phyloP scores from a whole-genome alignment of 352 stramenopile species.

The Phytophthora gonapodyides region DNA sequence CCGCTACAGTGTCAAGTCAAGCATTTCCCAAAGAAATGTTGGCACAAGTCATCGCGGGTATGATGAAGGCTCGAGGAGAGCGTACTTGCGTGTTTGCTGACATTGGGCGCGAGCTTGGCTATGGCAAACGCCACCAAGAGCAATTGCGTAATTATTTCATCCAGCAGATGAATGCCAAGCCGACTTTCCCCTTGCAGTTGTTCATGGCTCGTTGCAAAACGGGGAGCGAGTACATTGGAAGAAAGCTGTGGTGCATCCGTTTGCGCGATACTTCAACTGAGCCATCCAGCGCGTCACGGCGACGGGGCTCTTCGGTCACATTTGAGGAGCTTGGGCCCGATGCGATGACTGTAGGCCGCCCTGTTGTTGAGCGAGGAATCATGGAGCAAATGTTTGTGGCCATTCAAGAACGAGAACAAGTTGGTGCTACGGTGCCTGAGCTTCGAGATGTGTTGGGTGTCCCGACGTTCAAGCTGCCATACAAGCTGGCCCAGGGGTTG shows the following conservation, averaged over 20 bases:
- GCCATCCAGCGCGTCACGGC: slow-evolving; percentile 5
- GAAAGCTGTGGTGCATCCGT: slow-evolving; percentile 83
- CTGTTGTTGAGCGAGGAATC: slow-evolving; percentile 71
- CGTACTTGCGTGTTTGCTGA: slow-evolving; percentile 84
- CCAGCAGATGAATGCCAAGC: slow-evolving; percentile 64
- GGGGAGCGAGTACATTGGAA: slow-evolving; percentile 52
- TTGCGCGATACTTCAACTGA: slow-evolving; percentile 34
- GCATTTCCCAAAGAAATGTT: slow-evolving; percentile 67
- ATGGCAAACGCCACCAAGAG: slow-evolving; percentile 78
- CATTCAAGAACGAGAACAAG: slow-evolving; percentile 53
- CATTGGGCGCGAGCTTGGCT: slow-evolving; percentile 80
- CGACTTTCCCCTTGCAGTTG: slow-evolving; percentile 68
- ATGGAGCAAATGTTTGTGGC: slow-evolving; percentile 81
- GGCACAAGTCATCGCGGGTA: slow-evolving; percentile 61
- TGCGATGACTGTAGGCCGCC: slow-evolving; percentile 27
- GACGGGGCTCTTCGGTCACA: slow-evolving; percentile 15
- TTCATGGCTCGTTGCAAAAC: slow-evolving; percentile 87
- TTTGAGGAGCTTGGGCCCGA: slow-evolving; percentile 35
- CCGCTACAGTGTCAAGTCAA: slow-evolving; percentile 55
- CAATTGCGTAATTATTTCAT: slow-evolving; percentile 85
- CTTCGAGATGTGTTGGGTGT: slow-evolving; percentile 78
- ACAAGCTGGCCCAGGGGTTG: slow-evolving; percentile 77
- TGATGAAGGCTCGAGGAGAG: slow-evolving; percentile 67
- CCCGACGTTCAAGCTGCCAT: slow-evolving; percentile 84
- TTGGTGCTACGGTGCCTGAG: slow-evolving; percentile 77